A percentile compares a stretch with the other conserved stretches of the same genome.
Evolutionary conservation across 2,329 filamentous ascomycete species (phyloP).

Genomic region (Fusarium napiforme): DNA sequence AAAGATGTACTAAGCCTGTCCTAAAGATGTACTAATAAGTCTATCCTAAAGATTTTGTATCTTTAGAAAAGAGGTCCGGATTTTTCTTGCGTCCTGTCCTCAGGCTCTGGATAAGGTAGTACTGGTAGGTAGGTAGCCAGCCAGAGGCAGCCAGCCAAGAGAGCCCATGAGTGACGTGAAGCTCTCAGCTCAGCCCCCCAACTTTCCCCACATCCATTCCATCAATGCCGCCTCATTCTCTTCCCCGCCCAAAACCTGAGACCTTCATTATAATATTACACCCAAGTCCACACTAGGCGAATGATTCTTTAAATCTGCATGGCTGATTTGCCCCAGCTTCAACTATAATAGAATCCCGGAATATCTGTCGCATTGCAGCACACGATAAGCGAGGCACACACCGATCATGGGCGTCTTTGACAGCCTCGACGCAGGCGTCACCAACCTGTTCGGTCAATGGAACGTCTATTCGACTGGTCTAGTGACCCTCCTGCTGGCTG

Average conservation of each 20-base stretch:
- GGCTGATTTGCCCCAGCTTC: not conserved
- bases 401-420: slow-evolving; percentile 59
- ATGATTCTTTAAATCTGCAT: slow-evolving; percentile 2
- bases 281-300: not conserved
- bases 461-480: slow-evolving; percentile 81
- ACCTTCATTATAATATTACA: slow-evolving; percentile 7
- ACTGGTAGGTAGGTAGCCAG: not conserved
- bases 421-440: slow-evolving; percentile 77
- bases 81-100: not conserved
- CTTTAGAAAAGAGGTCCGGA: not conserved
- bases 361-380: slow-evolving; percentile 6
- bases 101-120: not conserved
- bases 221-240: slow-evolving; percentile 29
- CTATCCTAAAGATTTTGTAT: not conserved
- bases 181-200: slow-evolving; percentile 15
- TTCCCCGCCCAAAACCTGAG: slow-evolving; percentile 37
- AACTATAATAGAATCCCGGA: not conserved
- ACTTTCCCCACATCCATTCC: slow-evolving; percentile 29
- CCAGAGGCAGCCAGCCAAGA: slow-evolving; percentile 27
- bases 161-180: slow-evolving; percentile 4
- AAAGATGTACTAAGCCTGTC: not conserved
- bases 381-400: not conserved
- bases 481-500: slow-evolving; percentile 70
- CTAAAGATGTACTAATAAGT: not conserved
- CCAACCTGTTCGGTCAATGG: slow-evolving; percentile 80